phyloP scores from a whole-genome alignment of 2,329 filamentous ascomycete species.

The Alternaria arbusti region DNA sequence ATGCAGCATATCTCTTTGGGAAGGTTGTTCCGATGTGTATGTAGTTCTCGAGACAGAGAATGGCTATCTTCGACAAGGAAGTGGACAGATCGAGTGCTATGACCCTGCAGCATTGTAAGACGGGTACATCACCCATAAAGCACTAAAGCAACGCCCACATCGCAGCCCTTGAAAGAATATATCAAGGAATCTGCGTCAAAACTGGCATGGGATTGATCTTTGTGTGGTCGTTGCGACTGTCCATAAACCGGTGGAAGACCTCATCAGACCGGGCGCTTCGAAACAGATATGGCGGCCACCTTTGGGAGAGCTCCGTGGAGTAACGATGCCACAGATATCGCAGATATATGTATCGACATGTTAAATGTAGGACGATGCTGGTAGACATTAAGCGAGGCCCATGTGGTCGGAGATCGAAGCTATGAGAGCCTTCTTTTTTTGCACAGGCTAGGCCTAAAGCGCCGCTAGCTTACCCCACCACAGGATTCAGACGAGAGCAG shows the following conservation, averaged over 20 bases:
- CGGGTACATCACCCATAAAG: neutral
- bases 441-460: neutral
- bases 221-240: neutral
- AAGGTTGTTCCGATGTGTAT: too few relatives aligned
- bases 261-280: too few relatives aligned
- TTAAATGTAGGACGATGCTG: neutral
- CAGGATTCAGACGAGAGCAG: neutral
- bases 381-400: neutral
- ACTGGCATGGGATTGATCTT: neutral
- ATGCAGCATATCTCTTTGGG: neutral
- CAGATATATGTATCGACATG: neutral
- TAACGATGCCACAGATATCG: too few relatives aligned
- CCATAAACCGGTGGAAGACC: too few relatives aligned
- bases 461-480: neutral
- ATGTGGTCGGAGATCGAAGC: neutral
- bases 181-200: neutral
- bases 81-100: neutral
- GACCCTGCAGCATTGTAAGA: neutral
- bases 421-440: neutral
- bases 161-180: neutral
- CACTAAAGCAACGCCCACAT: neutral
- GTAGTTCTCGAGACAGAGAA: too few relatives aligned
- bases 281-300: too few relatives aligned
- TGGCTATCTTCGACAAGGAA: neutral
- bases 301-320: too few relatives aligned